Conservation (phyloP, 1,139 yeast genomes). For the Candida smagusa region DNA sequence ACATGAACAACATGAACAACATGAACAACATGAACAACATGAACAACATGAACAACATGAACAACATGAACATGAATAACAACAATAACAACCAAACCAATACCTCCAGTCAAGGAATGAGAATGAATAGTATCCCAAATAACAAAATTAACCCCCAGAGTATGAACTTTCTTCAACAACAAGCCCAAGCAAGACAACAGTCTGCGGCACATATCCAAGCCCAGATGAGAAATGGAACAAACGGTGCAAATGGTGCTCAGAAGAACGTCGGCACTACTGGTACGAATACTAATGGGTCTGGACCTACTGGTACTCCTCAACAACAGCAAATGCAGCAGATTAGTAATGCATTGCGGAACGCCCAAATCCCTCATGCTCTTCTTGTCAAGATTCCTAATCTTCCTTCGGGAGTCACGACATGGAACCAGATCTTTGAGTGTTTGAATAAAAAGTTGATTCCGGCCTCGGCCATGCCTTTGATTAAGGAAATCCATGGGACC, state of each 20-base stretch:
- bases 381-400: constrained; percentile 70
- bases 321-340: constrained; percentile 36
- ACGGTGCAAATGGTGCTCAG: background rate
- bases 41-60: constrained; percentile 2
- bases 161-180: constrained; percentile 42
- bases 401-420: constrained; percentile 79
- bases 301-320: constrained; percentile 8
- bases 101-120: constrained; percentile 5
- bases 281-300: constrained; percentile 2
- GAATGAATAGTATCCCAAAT: constrained; percentile 11
- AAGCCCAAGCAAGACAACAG: constrained; percentile 50
- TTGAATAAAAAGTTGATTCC: constrained; percentile 59
- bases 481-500: constrained; percentile 59
- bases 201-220: constrained; percentile 35
- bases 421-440: constrained; percentile 78
- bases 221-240: constrained; percentile 18
- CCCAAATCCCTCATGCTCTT: constrained; percentile 75
- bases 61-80: constrained; percentile 12
- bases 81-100: constrained; percentile 12
- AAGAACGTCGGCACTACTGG: background rate
- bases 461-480: constrained; percentile 48
- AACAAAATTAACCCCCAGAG: constrained; percentile 24
- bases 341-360: constrained; percentile 39
- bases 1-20: constrained; percentile 8
- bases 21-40: constrained; percentile 8